Base-by-base conservation (phyloP, 1,284 basidiomycete genomes). In the Heterobasidion irregulare region DNA sequence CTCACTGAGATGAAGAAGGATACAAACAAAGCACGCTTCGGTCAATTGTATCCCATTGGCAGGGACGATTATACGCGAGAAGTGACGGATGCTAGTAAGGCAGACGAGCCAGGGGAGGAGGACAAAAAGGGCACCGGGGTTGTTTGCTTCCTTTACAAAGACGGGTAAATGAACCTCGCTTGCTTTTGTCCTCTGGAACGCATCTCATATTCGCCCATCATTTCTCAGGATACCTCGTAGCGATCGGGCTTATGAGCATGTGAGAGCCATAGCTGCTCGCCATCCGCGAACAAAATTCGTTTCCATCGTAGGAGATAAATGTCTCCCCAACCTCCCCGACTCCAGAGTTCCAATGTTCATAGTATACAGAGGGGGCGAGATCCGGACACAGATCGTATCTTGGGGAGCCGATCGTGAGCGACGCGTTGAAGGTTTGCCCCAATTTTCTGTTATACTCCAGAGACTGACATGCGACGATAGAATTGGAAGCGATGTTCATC, bases 251-350 rank as follows among this genome's bases (percentile, higher is more conserved):
- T 82, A 82, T 49, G 75, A 79, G 36, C 88, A 94, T 54, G 72
- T 99, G 36, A 77, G 79, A 15, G 78, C 76, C 1, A 75, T 98
- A 2, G 94, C 96, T 0, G 75, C 77, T 33, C 83, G 86, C 54
- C 89, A 98, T 69, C 92, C 94, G 2, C 83, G 87, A 32, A 92
- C 94, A 8, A 98, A 98, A 71, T 98, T 99, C 64, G 90, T 98
- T 58, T 93, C 91, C 41, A 98, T 99, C 63, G 84, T 96, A 2
- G 94, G 94, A 34, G 84, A 92, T 72, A 92, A 96, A 70, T 98
- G 96, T 73, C 98, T 99, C 63, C 86, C 92, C 26, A 90, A 98
- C 70, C 89, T 98, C 52, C 96, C 96, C 8, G 96, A 98, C 65
- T 79, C 83, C 44, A 88, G 95, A 57, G 72, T 95, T 49, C 97